These are phyloP conservation scores for Pleurozium schreberi DNA, from an alignment of 225 moss, liverwort and hornwort genomes.

Conservation along the genomic window DNA sequence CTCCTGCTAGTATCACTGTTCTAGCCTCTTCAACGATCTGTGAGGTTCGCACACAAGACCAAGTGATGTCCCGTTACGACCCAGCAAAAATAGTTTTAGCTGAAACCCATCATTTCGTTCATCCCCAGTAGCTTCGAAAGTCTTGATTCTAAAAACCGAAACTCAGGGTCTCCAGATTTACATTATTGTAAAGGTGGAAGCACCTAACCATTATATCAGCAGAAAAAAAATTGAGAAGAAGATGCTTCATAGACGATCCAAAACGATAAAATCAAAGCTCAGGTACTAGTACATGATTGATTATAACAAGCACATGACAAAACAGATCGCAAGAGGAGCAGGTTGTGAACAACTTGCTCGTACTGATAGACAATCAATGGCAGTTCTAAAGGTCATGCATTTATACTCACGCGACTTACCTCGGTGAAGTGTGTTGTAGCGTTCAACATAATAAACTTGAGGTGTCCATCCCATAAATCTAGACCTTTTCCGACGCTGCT, in stretches of 20 bases:
- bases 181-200: not conserved
- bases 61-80: not conserved
- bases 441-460: slow-evolving; percentile 94
- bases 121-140: not conserved
- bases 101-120: not conserved
- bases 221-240: not conserved
- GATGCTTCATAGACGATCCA: not conserved
- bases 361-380: not conserved
- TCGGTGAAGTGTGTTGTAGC: slow-evolving; percentile 85
- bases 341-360: not conserved
- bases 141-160: not conserved
- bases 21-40: slow-evolving; percentile 59
- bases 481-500: slow-evolving; percentile 30
- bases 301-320: not conserved
- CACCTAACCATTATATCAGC: not conserved
- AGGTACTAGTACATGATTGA: not conserved
- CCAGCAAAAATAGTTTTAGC: not conserved
- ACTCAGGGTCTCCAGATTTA: not conserved
- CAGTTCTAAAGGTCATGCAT: not conserved
- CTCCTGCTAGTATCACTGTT: slow-evolving; percentile 87
- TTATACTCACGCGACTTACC: slow-evolving; percentile 7
- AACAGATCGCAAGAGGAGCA: not conserved
- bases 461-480: slow-evolving; percentile 35
- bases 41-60: slow-evolving; percentile 1
- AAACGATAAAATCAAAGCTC: not conserved